These are phyloP conservation scores for Lepidium sativum DNA, from an alignment of 345 rosid genomes.

Conservation along the genomic window DNA sequence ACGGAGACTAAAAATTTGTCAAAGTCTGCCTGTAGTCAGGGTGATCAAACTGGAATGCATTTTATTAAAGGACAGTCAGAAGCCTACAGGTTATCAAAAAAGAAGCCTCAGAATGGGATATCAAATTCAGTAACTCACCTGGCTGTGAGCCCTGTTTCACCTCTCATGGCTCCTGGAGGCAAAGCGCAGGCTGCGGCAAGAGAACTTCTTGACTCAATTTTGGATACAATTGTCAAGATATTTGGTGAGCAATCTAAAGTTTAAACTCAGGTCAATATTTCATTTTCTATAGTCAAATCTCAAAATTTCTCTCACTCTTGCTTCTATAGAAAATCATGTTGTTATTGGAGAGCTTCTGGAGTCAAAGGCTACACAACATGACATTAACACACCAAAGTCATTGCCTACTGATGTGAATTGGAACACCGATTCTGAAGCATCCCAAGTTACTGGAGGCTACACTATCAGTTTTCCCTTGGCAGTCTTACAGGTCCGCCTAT, in stretches of 20 bases:
- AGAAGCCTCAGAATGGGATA: slow-evolving; percentile 76
- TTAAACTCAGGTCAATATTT: slow-evolving; percentile 8
- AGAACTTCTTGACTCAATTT: slow-evolving; percentile 87
- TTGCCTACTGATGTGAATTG: slow-evolving; percentile 50
- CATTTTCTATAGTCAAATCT: slow-evolving; percentile 6
- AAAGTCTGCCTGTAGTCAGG: slow-evolving; percentile 46
- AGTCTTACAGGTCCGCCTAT: slow-evolving; percentile 65
- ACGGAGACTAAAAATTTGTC: slow-evolving; percentile 53
- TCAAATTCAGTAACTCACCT: slow-evolving; percentile 52
- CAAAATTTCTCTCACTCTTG: slow-evolving; percentile 3
- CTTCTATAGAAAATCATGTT: slow-evolving; percentile 73
- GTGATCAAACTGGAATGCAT: slow-evolving; percentile 41
- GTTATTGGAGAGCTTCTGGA: slow-evolving; percentile 92
- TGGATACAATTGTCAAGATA: slow-evolving; percentile 69
- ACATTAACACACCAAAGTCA: slow-evolving; percentile 62
- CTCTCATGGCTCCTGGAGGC: slow-evolving; percentile 93
- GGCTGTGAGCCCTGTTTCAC: slow-evolving; percentile 94
- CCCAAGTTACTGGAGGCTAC: slow-evolving; percentile 89
- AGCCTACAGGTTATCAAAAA: slow-evolving; percentile 56
- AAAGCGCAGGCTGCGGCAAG: slow-evolving; percentile 86
- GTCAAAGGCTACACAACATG: slow-evolving; percentile 54
- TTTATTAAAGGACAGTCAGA: slow-evolving; percentile 59
- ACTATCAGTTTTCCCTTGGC: slow-evolving; percentile 90
- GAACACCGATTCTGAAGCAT: slow-evolving; percentile 70
- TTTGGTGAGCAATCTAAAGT: slow-evolving; percentile 54